Base-by-base conservation (phyloP, 345 rosid genomes). In the Hirschfeldia incana region DNA sequence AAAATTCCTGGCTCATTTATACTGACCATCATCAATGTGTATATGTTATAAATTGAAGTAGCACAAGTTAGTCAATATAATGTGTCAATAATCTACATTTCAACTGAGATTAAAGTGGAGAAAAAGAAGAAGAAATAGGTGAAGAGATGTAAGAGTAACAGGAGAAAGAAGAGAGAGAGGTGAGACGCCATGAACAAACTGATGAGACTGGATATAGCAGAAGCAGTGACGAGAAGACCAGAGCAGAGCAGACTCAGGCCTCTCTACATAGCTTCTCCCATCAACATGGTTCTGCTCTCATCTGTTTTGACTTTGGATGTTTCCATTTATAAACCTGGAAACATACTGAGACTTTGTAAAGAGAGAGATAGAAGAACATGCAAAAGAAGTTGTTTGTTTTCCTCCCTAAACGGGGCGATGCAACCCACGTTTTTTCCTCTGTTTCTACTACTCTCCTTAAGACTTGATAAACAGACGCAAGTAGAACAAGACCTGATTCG, bases 161-260 rank as follows among this genome's bases (percentile, higher is more conserved):
- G 36, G 12, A 80, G 79, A 64, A 65, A 55, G 68, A 75, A 55
- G 72, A 64, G 53, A 44, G 80, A 65, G 33, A 80, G 32, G 46
- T 80, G 69, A 62, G 76, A 80, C 7, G 83, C 76, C 69, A 75
- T 64, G 53, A 70, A 44, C 8, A 75, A 73, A 70, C 62, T 55
- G 55, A 80, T 21, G 74, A 80, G 67, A 70, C 51, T 13, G 79
- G 79, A 42, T 69, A 69, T 30, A 69, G 28, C 67, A 80, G 57
- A 69, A 80, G 79, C 72, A 75, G 16, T 15, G 71, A 75, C 39
- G 26, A 64, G 0, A 64, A 80, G 72, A 57, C 72, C 2, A 28
- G 32, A 11, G 76, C 75, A 75, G 15, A 69, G 30, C 10, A 62
- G 67, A 64, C 51, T 37, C 61, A 55, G 0, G 5, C 71, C 70